These are phyloP conservation scores for Nectriaceae sp. DNA, from an alignment of 2,329 filamentous ascomycete genomes.

Conservation along the genomic window DNA sequence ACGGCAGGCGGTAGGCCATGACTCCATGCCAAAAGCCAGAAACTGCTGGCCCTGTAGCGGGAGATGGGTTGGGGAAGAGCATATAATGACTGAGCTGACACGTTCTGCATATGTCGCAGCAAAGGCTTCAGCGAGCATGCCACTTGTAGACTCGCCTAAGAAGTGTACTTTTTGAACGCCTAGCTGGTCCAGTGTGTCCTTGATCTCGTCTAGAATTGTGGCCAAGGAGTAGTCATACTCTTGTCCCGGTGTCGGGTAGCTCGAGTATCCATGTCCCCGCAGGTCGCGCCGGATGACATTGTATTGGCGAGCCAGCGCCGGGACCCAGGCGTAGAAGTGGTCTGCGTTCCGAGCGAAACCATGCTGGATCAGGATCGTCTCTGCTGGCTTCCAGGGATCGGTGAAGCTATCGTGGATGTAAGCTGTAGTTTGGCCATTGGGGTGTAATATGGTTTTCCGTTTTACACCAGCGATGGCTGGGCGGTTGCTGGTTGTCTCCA, in stretches of 20 bases:
- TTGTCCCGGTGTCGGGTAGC: background rate
- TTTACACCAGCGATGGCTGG: slow-evolving; percentile 2
- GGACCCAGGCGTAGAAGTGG: slow-evolving; percentile 12
- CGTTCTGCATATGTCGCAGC: slow-evolving; percentile 9
- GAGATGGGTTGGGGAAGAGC: slow-evolving; percentile 10
- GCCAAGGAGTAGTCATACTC: slow-evolving; percentile 8
- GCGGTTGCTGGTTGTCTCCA: too few relatives aligned
- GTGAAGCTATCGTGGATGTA: slow-evolving; percentile 10
- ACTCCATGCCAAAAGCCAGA: slow-evolving; percentile 7
- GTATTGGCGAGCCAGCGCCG: slow-evolving; percentile 4
- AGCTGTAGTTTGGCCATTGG: slow-evolving; percentile 9
- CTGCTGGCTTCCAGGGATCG: slow-evolving; percentile 8
- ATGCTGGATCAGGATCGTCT: slow-evolving; percentile 9
- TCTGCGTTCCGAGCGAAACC: slow-evolving; percentile 9
- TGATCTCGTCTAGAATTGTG: slow-evolving; percentile 9
- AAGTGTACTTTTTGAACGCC: slow-evolving; percentile 6
- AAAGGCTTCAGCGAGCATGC: slow-evolving; percentile 11
- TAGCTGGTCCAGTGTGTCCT: slow-evolving; percentile 10
- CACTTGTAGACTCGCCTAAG: slow-evolving; percentile 12
- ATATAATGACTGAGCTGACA: slow-evolving; percentile 7
- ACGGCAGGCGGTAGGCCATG: slow-evolving; percentile 9
- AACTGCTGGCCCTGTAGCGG: slow-evolving; percentile 6
- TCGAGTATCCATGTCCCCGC: slow-evolving; percentile 9
- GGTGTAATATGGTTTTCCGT: too few relatives aligned
- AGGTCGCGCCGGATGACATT: slow-evolving; percentile 10